phyloP scores from a whole-genome alignment of 2,329 filamentous ascomycete species.

The Penicillium sp. region DNA sequence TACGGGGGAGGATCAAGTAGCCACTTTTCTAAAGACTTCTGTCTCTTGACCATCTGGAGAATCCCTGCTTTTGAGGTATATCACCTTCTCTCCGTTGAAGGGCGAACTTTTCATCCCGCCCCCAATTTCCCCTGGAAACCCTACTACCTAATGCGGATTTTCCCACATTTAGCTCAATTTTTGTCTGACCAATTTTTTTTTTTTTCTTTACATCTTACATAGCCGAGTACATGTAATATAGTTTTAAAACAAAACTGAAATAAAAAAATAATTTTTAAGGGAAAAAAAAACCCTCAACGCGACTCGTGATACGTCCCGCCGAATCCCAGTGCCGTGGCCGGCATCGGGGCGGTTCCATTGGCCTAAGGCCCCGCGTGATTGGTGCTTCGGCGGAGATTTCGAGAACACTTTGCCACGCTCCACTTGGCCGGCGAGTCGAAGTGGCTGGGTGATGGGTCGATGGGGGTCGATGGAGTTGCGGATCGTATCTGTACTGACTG shows the following conservation, averaged over 20 bases:
- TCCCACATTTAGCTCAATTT: background rate
- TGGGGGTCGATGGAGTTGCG: constrained; percentile 11
- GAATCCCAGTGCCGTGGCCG: constrained; percentile 27
- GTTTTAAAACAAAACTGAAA: constrained; percentile 7
- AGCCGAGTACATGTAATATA: constrained; percentile 12
- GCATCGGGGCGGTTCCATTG: constrained; percentile 28
- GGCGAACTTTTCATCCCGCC: background rate
- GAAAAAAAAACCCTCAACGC: constrained; percentile 10
- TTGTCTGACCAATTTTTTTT: background rate
- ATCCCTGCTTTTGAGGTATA: constrained; percentile 16
- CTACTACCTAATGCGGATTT: background rate
- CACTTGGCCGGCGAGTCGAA: constrained; percentile 21
- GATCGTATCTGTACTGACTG: constrained; percentile 14
- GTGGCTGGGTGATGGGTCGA: constrained; percentile 21
- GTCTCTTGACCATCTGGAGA: constrained; percentile 11
- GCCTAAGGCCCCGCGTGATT: constrained; percentile 6
- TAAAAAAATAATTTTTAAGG: too few species aligned
- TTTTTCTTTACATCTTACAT: constrained; percentile 3
- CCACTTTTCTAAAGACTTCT: constrained; percentile 18
- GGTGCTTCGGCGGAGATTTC: constrained; percentile 23
- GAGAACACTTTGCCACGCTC: constrained; percentile 41
- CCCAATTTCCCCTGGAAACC: background rate
- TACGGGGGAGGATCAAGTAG: constrained; percentile 27
- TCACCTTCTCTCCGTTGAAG: background rate
- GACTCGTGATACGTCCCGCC: constrained; percentile 18